A percentile compares a stretch with the other conserved stretches of the same genome.
Evolutionary conservation across 2,329 filamentous ascomycete species (phyloP).

Genomic region (Berkeleyomyces basicola): DNA sequence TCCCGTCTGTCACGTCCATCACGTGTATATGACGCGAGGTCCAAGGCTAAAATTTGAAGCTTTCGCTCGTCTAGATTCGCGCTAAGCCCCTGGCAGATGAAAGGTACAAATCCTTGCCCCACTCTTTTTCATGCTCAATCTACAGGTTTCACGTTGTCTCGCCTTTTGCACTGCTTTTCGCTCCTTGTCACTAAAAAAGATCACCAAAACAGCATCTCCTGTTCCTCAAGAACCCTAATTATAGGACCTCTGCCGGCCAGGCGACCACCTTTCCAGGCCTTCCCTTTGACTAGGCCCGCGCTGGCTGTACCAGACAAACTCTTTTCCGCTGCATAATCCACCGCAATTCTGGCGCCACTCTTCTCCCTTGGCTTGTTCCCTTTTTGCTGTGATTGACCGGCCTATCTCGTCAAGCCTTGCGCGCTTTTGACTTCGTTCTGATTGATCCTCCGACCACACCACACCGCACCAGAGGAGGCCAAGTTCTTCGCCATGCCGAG

Average conservation of each 20-base stretch:
- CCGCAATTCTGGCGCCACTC: background rate
- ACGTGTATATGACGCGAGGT: conserved; percentile 8
- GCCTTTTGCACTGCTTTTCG: background rate
- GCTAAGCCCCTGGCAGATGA: conserved; percentile 12
- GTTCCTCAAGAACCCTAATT: background rate
- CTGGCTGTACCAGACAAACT: background rate
- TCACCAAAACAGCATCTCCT: conserved; percentile 4
- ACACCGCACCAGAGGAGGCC: background rate
- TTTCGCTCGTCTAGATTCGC: background rate
- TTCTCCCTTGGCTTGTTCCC: background rate
- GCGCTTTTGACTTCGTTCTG: background rate
- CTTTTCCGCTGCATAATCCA: background rate
- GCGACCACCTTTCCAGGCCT: background rate
- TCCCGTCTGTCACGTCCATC: background rate
- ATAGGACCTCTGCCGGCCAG: background rate
- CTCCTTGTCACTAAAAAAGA: background rate
- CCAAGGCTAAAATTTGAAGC: background rate
- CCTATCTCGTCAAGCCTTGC: background rate
- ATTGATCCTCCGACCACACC: background rate
- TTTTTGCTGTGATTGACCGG: background rate
- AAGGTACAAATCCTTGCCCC: conserved; percentile 8
- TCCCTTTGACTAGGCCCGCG: background rate
- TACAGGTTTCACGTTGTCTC: conserved; percentile 3
- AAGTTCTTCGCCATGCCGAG: conserved; percentile 11
- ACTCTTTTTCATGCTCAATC: conserved; percentile 7